Conservation (phyloP, 1,284 basidiomycete species). For the Cutaneotrichosporon curvatum region DNA sequence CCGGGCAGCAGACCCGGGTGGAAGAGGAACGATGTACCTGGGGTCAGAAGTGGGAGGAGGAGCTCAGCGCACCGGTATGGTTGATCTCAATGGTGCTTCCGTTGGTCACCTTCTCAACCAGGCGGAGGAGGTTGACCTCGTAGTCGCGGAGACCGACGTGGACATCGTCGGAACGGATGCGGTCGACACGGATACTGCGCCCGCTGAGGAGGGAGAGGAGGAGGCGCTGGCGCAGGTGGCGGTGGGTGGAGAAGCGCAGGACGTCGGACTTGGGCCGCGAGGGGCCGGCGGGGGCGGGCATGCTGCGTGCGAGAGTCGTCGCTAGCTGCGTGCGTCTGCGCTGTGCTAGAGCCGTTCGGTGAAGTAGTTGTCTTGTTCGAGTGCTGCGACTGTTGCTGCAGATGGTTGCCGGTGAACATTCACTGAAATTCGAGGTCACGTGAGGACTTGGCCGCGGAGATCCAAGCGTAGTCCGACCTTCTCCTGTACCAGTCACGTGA, state of each 20-base stretch:
- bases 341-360: too few species aligned
- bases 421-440: constrained; percentile 4
- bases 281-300: constrained; percentile 1
- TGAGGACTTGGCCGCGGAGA: neutral
- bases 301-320: neutral
- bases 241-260: constrained; percentile 63
- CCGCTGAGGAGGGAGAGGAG: constrained; percentile 83
- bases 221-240: constrained; percentile 75
- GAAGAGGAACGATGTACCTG: constrained; percentile 81
- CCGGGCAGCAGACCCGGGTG: constrained; percentile 89
- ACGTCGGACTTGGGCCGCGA: constrained; percentile 28
- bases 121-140: constrained; percentile 81
- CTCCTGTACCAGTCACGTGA: too few species aligned
- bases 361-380: too few species aligned
- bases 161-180: constrained; percentile 83
- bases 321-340: too few species aligned
- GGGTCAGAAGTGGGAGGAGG: constrained; percentile 1
- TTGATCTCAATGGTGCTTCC: constrained; percentile 94
- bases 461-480: too few species aligned
- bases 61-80: constrained; percentile 69
- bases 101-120: constrained; percentile 90
- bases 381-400: neutral
- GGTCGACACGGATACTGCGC: constrained; percentile 76
- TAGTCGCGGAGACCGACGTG: constrained; percentile 93
- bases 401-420: neutral